Evolutionary conservation across 495 filamentous ascomycete genomes (phyloP).

Genomic region (Eremomyces bilateralis): DNA sequence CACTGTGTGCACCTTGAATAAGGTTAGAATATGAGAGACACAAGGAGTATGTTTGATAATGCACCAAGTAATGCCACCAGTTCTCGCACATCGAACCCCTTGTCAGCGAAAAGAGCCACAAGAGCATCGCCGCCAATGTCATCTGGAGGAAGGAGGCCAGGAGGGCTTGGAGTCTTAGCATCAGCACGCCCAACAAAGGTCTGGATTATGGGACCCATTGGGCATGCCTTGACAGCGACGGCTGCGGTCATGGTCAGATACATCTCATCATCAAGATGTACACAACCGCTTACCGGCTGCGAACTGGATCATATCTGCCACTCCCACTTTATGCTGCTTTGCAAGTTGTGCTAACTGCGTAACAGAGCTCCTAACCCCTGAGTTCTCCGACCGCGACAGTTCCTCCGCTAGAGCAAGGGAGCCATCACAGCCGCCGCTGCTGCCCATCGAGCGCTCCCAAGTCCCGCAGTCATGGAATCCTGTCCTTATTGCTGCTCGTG

Average conservation of each 20-base stretch:
- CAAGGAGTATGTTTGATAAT: too few species aligned
- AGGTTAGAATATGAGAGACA: too few species aligned
- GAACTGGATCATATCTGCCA: slow-evolving; percentile 14
- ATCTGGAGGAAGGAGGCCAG: slow-evolving; percentile 7
- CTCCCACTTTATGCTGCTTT: slow-evolving; percentile 7
- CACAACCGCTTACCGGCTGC: slow-evolving; percentile 10
- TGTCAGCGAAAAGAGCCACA: slow-evolving; percentile 8
- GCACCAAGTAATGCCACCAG: slow-evolving; percentile 13
- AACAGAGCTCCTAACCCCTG: slow-evolving; percentile 6
- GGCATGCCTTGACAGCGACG: slow-evolving; percentile 12
- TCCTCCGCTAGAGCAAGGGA: slow-evolving; percentile 12
- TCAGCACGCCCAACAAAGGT: slow-evolving; percentile 12
- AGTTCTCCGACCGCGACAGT: slow-evolving; percentile 8
- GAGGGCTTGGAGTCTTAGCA: slow-evolving; percentile 5
- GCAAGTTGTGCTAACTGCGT: slow-evolving; percentile 4
- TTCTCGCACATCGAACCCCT: slow-evolving; percentile 12
- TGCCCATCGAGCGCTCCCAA: not conserved
- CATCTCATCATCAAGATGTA: too few species aligned
- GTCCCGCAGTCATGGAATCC: slow-evolving; percentile 16
- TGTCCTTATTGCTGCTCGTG: slow-evolving; percentile 12
- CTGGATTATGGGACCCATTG: slow-evolving; percentile 7
- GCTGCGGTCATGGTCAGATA: too few species aligned
- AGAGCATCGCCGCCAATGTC: not conserved
- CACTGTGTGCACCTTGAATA: not conserved
- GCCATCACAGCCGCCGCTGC: slow-evolving; percentile 10